Base-by-base conservation (phyloP, 805 yeast species). In the Myxozyma mucilagina region DNA sequence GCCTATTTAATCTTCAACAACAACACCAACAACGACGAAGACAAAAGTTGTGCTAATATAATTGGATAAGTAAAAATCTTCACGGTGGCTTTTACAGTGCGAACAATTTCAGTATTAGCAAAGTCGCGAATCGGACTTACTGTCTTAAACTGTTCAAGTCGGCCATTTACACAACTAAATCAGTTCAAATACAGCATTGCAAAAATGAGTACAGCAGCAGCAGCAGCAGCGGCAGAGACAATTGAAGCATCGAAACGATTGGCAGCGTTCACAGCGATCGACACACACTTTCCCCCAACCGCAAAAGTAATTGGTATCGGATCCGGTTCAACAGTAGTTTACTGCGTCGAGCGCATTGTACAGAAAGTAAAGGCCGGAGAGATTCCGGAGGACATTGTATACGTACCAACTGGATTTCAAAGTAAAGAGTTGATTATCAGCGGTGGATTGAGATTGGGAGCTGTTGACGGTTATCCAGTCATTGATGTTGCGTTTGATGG, bases 361-460 rank as follows among this genome's bases (percentile, higher is more conserved):
- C 91, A 88, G 74, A 75, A 82, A 61, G 67, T 66, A 18, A 67
- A 66, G 64, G 76, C 65, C 52, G 70, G 67, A 43, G 68, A 66
- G 51, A 68, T 71, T 47, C 38, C 68, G 3, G 78, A 78, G 43
- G 75, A 77, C 51, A 85, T 89, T 67, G 82, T 85, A 36, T 94
- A 97, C 75, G 85, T 94, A 49, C 96, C 99, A 53, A 94, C 99
- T 1, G 99, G 99, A 1, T 94, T 92, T 80, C 99, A 94, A 76
- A 87, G 96, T 48, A 88, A 88, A 70, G 90, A 87, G 69, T 81
- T 94, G 67, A 92, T 94, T 68, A 77, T 90, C 60, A 87, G 84
- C 60, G 91, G 91, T 69, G 94, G 94, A 0, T 79, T 94, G 65
- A 80, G 75, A 44, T 79, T 92, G 66, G 96, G 96, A 1, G 80